Evolutionary conservation across 208 protist genomes (phyloP).

Genomic region (Crithidia bombi): DNA sequence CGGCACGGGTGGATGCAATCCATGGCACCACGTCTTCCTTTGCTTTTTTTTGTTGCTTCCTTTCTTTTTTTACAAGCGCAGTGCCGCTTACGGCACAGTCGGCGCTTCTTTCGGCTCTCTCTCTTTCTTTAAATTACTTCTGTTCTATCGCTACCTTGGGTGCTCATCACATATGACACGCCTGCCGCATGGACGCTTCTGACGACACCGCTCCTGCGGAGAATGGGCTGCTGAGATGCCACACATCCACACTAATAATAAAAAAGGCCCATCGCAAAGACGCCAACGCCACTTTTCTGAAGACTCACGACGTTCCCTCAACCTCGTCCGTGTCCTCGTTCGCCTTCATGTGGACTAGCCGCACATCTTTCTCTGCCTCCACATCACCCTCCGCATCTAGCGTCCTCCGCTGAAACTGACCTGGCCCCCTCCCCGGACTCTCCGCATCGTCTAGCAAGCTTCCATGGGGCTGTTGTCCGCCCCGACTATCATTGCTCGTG

Average conservation of each 20-base stretch:
- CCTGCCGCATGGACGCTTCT: too few relatives aligned
- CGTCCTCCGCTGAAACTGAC: not conserved
- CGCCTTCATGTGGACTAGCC: constrained; percentile 4
- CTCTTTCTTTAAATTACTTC: too few relatives aligned
- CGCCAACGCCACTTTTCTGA: not conserved
- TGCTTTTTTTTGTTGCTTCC: too few relatives aligned
- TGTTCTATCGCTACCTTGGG: not conserved
- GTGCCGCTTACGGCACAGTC: too few relatives aligned
- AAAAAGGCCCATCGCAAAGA: not conserved
- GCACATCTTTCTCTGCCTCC: constrained; percentile 4
- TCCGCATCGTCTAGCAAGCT: not conserved
- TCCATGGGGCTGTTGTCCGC: not conserved
- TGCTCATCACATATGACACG: not conserved
- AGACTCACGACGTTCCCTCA: not conserved
- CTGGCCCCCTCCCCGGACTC: not conserved
- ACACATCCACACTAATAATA: not conserved
- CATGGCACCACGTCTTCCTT: too few relatives aligned
- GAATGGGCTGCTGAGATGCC: too few relatives aligned
- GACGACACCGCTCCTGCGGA: too few relatives aligned
- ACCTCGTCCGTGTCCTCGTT: constrained; percentile 12
- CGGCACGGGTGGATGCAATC: too few relatives aligned
- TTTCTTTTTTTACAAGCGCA: too few relatives aligned
- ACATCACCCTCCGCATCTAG: not conserved
- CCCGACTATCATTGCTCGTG: too few relatives aligned
- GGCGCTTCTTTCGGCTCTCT: too few relatives aligned